These are phyloP conservation scores for Rubroshorea leprosula DNA, from an alignment of 345 rosid genomes.

Conservation along the genomic window DNA sequence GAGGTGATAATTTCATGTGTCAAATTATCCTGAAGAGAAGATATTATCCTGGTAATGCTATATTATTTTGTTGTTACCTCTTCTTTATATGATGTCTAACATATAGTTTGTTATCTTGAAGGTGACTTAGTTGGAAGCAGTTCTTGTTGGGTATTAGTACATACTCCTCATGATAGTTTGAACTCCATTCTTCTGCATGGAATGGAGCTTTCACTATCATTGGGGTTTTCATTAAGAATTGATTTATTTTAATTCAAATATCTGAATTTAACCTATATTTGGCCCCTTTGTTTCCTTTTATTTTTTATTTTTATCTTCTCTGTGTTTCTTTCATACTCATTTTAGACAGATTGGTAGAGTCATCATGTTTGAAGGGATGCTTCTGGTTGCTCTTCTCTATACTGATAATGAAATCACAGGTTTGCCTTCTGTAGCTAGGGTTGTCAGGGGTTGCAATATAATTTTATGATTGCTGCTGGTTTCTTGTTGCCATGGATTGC, in stretches of 20 bases:
- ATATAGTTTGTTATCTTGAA: background rate
- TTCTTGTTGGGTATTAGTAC: background rate
- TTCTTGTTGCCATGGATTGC: too few relatives aligned
- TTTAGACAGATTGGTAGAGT: background rate
- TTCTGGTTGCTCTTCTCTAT: constrained; percentile 12
- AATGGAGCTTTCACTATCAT: background rate
- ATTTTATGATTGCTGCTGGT: background rate
- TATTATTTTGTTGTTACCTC: background rate
- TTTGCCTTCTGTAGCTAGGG: constrained; percentile 11
- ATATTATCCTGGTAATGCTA: background rate
- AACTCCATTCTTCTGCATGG: background rate
- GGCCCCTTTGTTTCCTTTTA: background rate
- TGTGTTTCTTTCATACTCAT: background rate
- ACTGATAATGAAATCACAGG: constrained; percentile 16
- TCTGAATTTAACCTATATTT: background rate
- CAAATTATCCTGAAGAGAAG: background rate
- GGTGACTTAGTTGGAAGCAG: background rate
- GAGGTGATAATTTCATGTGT: background rate
- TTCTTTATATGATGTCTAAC: background rate
- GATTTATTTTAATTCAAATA: too few relatives aligned
- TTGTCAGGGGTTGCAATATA: background rate
- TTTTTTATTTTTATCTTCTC: background rate
- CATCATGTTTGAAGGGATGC: constrained; percentile 3
- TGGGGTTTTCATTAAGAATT: background rate
- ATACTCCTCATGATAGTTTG: background rate